Evolutionary conservation across 1,139 yeast species (phyloP).

Genomic region (Sugiyamaella castrensis): DNA sequence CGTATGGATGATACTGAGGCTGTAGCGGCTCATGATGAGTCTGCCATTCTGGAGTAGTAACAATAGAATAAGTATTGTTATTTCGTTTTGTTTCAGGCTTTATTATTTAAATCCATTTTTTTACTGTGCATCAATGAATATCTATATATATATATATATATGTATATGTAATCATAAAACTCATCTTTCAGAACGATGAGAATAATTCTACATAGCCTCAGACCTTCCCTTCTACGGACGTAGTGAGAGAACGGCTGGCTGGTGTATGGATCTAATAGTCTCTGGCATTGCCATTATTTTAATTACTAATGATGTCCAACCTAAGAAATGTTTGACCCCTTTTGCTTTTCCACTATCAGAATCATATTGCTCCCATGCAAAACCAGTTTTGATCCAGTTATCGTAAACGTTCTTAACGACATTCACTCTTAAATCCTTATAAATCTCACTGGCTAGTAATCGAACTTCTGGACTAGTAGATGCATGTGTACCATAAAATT

Average conservation of each 20-base stretch:
- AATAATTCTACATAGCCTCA: too few species aligned
- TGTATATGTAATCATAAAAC: neutral
- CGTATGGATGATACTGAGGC: neutral
- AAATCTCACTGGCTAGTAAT: constrained; percentile 47
- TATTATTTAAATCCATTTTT: neutral
- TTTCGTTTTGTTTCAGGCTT: neutral
- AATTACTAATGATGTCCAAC: constrained; percentile 87
- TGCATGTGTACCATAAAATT: constrained; percentile 45
- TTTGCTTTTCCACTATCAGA: constrained; percentile 70
- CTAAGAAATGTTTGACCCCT: constrained; percentile 87
- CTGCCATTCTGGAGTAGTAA: constrained; percentile 17
- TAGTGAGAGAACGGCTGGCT: neutral
- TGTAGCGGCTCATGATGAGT: constrained; percentile 13
- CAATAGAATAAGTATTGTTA: neutral
- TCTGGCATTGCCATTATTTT: constrained; percentile 81
- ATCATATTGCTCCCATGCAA: constrained; percentile 89
- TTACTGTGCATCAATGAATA: neutral
- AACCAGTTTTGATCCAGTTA: constrained; percentile 74
- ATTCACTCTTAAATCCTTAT: constrained; percentile 58
- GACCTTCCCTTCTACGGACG: too few species aligned
- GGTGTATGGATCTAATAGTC: neutral
- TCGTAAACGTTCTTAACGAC: constrained; percentile 63
- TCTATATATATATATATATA: neutral
- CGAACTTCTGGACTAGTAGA: constrained; percentile 32
- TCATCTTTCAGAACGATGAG: too few species aligned